Evolutionary conservation across 2,329 filamentous ascomycete species (phyloP).

Genomic region (Lecanicillium sp.): DNA sequence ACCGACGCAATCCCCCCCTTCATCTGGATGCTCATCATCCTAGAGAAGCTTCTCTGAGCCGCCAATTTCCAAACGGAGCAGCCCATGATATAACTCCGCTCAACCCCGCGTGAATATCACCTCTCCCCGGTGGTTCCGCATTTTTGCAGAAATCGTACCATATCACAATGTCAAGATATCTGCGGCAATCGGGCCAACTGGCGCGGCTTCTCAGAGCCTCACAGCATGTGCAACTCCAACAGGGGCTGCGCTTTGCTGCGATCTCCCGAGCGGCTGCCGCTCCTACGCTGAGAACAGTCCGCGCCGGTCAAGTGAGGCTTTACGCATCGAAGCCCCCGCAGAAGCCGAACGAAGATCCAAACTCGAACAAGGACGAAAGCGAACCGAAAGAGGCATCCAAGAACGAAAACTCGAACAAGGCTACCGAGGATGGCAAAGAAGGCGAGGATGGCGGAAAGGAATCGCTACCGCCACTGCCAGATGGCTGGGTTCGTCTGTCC

Average conservation of each 20-base stretch:
- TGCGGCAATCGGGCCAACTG: constrained; percentile 59
- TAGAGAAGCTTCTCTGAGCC: constrained; percentile 5
- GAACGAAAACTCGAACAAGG: constrained; percentile 12
- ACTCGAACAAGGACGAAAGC: constrained; percentile 13
- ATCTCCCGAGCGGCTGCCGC: constrained; percentile 23
- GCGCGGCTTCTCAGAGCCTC: constrained; percentile 53
- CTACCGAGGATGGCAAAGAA: constrained; percentile 15
- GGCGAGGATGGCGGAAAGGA: constrained; percentile 16
- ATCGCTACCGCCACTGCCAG: constrained; percentile 26
- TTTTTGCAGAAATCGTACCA: constrained; percentile 19
- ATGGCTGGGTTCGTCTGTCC: constrained; percentile 39
- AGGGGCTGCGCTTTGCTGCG: constrained; percentile 29
- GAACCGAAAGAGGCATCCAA: constrained; percentile 6
- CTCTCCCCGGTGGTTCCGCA: constrained; percentile 26
- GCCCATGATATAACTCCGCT: constrained; percentile 25
- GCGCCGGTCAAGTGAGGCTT: constrained; percentile 24
- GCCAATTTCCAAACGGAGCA: constrained; percentile 15
- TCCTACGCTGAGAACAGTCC: constrained; percentile 25
- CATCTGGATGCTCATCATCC: constrained; percentile 3
- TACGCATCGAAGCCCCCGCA: constrained; percentile 30
- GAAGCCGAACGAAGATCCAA: constrained; percentile 16
- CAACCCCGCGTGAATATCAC: constrained; percentile 12
- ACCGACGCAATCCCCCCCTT: constrained; percentile 1
- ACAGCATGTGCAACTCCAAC: constrained; percentile 42
- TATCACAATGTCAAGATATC: constrained; percentile 56